Conservation (phyloP, 371 early-diverging fungal genomes). For the Dichotomocladium elegans region DNA sequence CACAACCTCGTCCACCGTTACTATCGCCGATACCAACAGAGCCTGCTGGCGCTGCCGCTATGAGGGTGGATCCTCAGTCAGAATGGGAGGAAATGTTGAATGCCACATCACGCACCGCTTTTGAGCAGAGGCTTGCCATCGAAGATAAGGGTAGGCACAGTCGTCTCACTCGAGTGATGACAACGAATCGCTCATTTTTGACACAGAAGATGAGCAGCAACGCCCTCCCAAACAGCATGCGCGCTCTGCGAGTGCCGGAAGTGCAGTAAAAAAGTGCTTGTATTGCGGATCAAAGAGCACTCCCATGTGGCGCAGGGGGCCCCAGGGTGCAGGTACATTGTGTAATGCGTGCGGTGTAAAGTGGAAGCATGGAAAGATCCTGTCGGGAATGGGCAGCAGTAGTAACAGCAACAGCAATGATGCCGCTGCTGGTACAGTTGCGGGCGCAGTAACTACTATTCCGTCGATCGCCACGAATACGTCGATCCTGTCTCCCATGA, state of each 20-base stretch:
- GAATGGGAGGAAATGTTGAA: conserved; percentile 6
- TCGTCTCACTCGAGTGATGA: no score
- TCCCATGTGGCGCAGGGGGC: conserved; percentile 88
- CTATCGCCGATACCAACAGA: background rate
- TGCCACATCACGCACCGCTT: background rate
- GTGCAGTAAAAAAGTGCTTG: conserved; percentile 43
- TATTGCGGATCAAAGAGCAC: conserved; percentile 78
- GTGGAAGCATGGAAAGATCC: conserved; percentile 72
- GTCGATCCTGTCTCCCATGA: background rate
- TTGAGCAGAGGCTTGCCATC: conserved; percentile 1
- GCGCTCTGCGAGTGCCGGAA: background rate
- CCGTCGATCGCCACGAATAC: background rate
- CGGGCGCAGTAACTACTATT: background rate
- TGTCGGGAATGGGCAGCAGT: conserved; percentile 71
- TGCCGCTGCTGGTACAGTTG: conserved; percentile 13
- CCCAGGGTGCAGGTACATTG: conserved; percentile 70
- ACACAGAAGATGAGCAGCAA: background rate
- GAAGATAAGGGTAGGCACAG: conserved; percentile 2
- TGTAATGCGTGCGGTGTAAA: conserved; percentile 93
- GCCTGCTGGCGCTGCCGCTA: background rate
- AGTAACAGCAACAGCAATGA: conserved; percentile 71
- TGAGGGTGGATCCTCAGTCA: background rate
- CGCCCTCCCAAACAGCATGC: background rate
- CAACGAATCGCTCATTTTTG: conserved; percentile 1
- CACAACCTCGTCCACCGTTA: background rate